Evolutionary conservation across 2,329 filamentous ascomycete species (phyloP), one percentile per base, ranked within the genome.

Genomic region (Didymella sp.): DNA sequence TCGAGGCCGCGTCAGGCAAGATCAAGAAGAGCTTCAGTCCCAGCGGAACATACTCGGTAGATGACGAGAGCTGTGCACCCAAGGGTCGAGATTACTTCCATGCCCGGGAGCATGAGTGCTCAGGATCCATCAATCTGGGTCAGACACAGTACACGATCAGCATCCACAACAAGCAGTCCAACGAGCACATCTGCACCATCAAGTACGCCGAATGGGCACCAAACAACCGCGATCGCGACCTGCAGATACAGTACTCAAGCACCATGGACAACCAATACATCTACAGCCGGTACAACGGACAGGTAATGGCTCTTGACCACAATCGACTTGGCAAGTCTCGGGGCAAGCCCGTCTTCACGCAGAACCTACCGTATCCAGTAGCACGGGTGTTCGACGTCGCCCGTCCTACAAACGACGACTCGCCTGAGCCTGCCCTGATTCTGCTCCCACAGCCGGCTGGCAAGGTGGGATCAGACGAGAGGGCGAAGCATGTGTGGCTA

Each of bases 201-300:
- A 93, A 87, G 63, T 99, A 96, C 72, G 90, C 92, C 11, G 95
- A 99, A 75, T 99, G 95, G 95, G 88, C 87, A 0, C 91, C 93
- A 13, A 99, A 99, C 76, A 96, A 89, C 57, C 90, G 88, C 59
- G 94, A 99, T 75, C 86, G 86, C 61, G 95, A 99, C 73, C 85
- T 99, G 6, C 88, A 92, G 68, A 85, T 85, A 46, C 92, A 98
- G 71, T 95, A 98, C 70, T 85, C 84, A 13, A 79, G 82, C 11
- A 92, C 92, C 0, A 88, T 93, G 72, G 93, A 98, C 73, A 88
- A 90, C 64, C 90, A 89, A 59, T 97, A 98, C 76, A 89, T 98
- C 47, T 94, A 94, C 64, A 91, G 89, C 63, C 87, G 88, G 66
- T 90, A 92, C 68, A 91, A 98, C 66, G 95, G 95, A 38, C 86